Conservation (phyloP, 1,284 basidiomycete species). For the Ceratobasidium sp. region DNA sequence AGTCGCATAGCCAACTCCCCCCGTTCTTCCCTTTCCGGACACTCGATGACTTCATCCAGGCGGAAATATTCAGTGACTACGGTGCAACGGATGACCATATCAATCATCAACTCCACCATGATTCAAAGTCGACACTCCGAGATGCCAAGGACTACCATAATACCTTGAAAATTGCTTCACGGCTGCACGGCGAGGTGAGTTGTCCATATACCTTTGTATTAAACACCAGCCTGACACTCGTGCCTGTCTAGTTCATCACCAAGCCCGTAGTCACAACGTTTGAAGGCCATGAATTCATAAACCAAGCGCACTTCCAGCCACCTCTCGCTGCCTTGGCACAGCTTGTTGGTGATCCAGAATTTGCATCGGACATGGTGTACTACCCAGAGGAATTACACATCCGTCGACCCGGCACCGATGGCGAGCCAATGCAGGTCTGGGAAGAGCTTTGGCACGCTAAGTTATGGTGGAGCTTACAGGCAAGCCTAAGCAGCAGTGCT, state of each 20-base stretch:
- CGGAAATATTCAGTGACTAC: constrained; percentile 5
- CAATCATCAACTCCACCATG: background rate
- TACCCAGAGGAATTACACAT: background rate
- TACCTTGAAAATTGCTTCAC: background rate
- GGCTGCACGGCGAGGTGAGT: background rate
- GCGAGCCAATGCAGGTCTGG: background rate
- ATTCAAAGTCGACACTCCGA: background rate
- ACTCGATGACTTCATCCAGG: background rate
- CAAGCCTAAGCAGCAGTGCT: background rate
- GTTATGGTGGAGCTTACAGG: background rate
- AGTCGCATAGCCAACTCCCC: background rate
- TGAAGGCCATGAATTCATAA: background rate
- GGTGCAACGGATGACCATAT: background rate
- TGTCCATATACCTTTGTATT: no score
- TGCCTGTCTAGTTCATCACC: background rate
- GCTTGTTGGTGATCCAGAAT: background rate
- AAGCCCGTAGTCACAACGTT: background rate
- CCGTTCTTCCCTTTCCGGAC: background rate
- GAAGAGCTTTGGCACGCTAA: background rate
- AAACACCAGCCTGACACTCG: no score
- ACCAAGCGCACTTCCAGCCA: background rate
- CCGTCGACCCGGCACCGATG: background rate
- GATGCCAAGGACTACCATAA: background rate
- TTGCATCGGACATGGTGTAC: background rate
- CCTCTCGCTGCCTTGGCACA: background rate